Percentiles rank a stretch among this genome's conserved stretches.
phyloP scores from a whole-genome alignment of 495 filamentous ascomycete species.

The Opeltia flavorubescens region DNA sequence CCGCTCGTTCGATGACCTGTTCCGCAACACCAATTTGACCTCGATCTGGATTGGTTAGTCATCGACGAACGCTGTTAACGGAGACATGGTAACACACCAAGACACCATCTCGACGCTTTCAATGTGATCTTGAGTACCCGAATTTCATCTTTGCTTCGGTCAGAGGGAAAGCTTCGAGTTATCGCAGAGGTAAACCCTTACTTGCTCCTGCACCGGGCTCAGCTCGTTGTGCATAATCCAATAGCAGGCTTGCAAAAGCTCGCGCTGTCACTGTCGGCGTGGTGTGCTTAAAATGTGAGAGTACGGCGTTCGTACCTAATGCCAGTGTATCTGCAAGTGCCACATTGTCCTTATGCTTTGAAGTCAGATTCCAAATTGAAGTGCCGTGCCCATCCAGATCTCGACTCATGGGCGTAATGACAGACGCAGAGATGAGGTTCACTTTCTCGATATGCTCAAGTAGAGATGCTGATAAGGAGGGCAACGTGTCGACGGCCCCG shows the following conservation, averaged over 20 bases:
- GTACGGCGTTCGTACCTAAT: neutral
- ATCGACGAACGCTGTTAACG: slow-evolving; percentile 8
- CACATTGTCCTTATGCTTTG: slow-evolving; percentile 26
- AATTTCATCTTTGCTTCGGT: slow-evolving; percentile 25
- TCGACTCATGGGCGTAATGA: slow-evolving; percentile 1
- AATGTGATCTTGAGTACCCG: slow-evolving; percentile 52
- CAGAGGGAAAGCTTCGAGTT: neutral
- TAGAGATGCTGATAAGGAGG: slow-evolving; percentile 1
- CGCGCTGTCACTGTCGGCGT: slow-evolving; percentile 26
- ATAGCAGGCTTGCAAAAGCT: slow-evolving; percentile 54
- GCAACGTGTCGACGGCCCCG: slow-evolving; percentile 1
- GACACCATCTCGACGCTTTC: slow-evolving; percentile 48
- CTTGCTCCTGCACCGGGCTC: slow-evolving; percentile 2
- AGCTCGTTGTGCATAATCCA: slow-evolving; percentile 42
- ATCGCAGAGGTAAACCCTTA: slow-evolving; percentile 2
- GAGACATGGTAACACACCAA: slow-evolving; percentile 32
- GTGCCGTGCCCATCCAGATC: slow-evolving; percentile 41
- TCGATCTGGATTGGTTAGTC: slow-evolving; percentile 23
- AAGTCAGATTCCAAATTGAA: slow-evolving; percentile 55
- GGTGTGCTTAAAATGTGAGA: neutral
- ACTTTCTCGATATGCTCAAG: slow-evolving; percentile 7
- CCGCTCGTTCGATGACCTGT: slow-evolving; percentile 47
- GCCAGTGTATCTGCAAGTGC: slow-evolving; percentile 6
- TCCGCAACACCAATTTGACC: slow-evolving; percentile 39
- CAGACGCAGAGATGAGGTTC: neutral